Evolutionary conservation across 768 basidiomycete genomes (phyloP).

Genomic region (Podaxis mareebaensis): DNA sequence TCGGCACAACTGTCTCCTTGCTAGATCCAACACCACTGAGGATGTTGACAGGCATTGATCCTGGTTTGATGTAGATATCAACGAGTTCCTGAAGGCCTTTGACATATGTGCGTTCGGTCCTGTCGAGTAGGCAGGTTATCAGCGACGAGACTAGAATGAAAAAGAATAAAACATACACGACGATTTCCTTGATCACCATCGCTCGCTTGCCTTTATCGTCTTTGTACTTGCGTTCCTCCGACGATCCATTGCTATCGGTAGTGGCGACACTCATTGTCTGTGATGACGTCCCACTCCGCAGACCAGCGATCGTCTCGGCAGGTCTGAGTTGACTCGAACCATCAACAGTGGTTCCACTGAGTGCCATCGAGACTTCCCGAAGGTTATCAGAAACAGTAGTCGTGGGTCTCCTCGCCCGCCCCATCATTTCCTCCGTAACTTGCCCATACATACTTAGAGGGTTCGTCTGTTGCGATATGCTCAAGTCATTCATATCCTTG

Average conservation of each 20-base stretch:
- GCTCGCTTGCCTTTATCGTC: slow-evolving; percentile 86
- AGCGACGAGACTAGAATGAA: slow-evolving; percentile 4
- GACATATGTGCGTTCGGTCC: slow-evolving; percentile 95
- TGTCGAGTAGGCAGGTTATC: slow-evolving; percentile 30
- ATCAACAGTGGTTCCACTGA: slow-evolving; percentile 48
- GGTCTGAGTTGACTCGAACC: slow-evolving; percentile 61
- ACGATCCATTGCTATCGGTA: slow-evolving; percentile 73
- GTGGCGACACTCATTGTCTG: slow-evolving; percentile 74
- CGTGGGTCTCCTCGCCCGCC: slow-evolving; percentile 68
- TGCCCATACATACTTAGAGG: slow-evolving; percentile 60
- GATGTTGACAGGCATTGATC: slow-evolving; percentile 65
- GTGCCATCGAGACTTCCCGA: slow-evolving; percentile 57
- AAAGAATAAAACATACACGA: slow-evolving; percentile 60
- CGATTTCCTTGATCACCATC: slow-evolving; percentile 86
- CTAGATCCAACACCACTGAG: slow-evolving; percentile 69
- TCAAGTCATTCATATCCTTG: slow-evolving; percentile 92
- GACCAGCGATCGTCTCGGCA: slow-evolving; percentile 58
- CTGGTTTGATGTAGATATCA: slow-evolving; percentile 93
- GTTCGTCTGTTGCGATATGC: slow-evolving; percentile 62
- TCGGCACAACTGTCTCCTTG: slow-evolving; percentile 85
- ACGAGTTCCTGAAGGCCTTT: slow-evolving; percentile 92
- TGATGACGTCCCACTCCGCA: slow-evolving; percentile 59
- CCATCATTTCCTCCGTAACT: slow-evolving; percentile 42
- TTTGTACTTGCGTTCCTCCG: slow-evolving; percentile 86
- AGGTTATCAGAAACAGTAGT: slow-evolving; percentile 47